Conservation (phyloP, 768 basidiomycete species). For the Terana coerulea region DNA sequence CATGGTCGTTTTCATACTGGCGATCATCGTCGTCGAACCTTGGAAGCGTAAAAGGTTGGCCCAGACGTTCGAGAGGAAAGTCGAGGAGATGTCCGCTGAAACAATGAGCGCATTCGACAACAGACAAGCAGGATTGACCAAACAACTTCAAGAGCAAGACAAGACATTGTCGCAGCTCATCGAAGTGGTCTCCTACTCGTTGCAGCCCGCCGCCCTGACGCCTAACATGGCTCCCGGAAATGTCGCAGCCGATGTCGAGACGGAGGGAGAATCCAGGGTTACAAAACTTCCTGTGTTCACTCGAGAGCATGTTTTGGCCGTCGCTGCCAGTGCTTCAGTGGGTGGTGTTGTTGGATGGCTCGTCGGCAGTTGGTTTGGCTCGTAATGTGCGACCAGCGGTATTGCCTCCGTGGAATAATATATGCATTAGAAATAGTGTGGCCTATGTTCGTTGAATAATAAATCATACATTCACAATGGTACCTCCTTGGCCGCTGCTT, state of each 20-base stretch:
- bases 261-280: background rate
- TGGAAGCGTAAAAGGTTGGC: constrained; percentile 90
- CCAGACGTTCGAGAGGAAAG: constrained; percentile 84
- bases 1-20: constrained; percentile 83
- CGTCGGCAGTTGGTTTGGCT: background rate
- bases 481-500: too few species aligned
- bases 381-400: too few species aligned
- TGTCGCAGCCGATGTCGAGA: background rate
- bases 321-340: background rate
- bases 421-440: too few species aligned
- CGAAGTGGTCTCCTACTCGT: constrained; percentile 16
- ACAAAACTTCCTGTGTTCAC: background rate
- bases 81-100: constrained; percentile 40
- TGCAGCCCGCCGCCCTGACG: background rate
- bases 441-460: too few species aligned
- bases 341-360: background rate
- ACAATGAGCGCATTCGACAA: constrained; percentile 37
- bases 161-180: constrained; percentile 28
- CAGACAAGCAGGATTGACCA: constrained; percentile 45
- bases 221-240: background rate
- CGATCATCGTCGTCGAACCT: constrained; percentile 90
- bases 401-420: too few species aligned
- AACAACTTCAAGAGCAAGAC: constrained; percentile 48
- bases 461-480: too few species aligned
- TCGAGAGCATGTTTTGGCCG: background rate